Conservation (phyloP, 768 basidiomycete genomes). For the Boletales sp. region DNA sequence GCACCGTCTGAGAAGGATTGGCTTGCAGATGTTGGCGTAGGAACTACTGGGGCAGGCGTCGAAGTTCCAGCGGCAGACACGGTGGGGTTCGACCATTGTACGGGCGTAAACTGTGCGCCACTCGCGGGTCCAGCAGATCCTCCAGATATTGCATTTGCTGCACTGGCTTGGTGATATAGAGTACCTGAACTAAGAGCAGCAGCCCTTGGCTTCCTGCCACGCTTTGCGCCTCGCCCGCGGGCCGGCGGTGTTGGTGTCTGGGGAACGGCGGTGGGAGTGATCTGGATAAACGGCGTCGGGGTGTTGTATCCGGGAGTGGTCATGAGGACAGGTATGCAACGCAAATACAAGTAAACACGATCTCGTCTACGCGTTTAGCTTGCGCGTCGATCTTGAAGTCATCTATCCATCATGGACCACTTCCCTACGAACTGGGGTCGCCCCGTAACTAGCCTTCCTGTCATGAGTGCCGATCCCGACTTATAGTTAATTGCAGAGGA, state of each 20-base stretch:
- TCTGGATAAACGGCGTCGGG: constrained; percentile 25
- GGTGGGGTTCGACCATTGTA: constrained; percentile 36
- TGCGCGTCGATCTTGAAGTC: constrained; percentile 14
- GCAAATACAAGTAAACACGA: constrained; percentile 19
- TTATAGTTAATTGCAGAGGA: constrained; percentile 44
- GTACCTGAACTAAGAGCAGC: constrained; percentile 7
- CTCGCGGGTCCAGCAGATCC: background rate
- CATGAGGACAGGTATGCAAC: constrained; percentile 8
- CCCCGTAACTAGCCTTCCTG: constrained; percentile 46
- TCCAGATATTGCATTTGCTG: background rate
- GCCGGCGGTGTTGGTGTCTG: constrained; percentile 22
- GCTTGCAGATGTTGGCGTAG: background rate
- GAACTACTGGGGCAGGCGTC: constrained; percentile 10
- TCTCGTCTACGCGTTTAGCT: constrained; percentile 19
- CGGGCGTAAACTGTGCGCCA: constrained; percentile 31
- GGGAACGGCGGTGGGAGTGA: constrained; percentile 12
- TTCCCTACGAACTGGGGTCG: constrained; percentile 83
- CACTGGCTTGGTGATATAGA: constrained; percentile 9
- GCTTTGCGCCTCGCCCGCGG: constrained; percentile 25
- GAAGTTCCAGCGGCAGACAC: constrained; percentile 5
- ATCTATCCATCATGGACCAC: constrained; percentile 63
- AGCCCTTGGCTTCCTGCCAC: constrained; percentile 24
- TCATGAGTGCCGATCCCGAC: background rate
- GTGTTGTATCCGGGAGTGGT: constrained; percentile 17
- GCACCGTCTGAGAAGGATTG: constrained; percentile 10